Evolutionary conservation across 2,329 filamentous ascomycete species (phyloP).

Genomic region (Fusarium albosuccineum): DNA sequence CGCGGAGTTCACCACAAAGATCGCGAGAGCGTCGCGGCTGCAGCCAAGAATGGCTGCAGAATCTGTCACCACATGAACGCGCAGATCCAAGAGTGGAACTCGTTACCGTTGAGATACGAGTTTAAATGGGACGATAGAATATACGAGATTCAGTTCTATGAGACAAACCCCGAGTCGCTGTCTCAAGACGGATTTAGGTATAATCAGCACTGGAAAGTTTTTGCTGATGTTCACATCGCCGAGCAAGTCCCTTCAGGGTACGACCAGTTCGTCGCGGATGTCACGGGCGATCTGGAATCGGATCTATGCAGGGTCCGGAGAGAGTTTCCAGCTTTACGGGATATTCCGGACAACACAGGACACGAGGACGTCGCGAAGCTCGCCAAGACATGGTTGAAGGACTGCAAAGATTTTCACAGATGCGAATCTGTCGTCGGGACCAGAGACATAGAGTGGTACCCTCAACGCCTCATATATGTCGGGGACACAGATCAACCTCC

Average conservation of each 20-base stretch:
- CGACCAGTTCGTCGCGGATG: neutral
- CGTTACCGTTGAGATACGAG: neutral
- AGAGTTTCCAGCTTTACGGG: conserved; percentile 1
- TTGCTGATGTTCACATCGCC: too few species aligned
- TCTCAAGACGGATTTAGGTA: too few species aligned
- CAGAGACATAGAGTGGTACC: conserved; percentile 3
- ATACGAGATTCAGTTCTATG: too few species aligned
- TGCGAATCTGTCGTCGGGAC: neutral
- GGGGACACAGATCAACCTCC: neutral
- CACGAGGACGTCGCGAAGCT: conserved; percentile 7
- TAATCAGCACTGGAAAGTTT: too few species aligned
- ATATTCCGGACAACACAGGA: conserved; percentile 12
- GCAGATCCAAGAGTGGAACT: too few species aligned
- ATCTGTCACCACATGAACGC: neutral
- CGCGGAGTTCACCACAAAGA: conserved; percentile 5
- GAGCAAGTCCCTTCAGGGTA: conserved; percentile 2
- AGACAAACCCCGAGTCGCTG: too few species aligned
- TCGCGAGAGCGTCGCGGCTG: neutral
- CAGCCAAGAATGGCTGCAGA: conserved; percentile 9
- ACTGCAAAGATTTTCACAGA: conserved; percentile 1
- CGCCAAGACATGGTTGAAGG: conserved; percentile 4
- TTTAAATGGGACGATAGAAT: neutral
- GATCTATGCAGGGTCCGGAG: neutral
- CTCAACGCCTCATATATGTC: conserved; percentile 8
- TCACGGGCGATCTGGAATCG: neutral